phyloP scores from a whole-genome alignment of 768 basidiomycete genomes.

The Neoboletus magnificus region DNA sequence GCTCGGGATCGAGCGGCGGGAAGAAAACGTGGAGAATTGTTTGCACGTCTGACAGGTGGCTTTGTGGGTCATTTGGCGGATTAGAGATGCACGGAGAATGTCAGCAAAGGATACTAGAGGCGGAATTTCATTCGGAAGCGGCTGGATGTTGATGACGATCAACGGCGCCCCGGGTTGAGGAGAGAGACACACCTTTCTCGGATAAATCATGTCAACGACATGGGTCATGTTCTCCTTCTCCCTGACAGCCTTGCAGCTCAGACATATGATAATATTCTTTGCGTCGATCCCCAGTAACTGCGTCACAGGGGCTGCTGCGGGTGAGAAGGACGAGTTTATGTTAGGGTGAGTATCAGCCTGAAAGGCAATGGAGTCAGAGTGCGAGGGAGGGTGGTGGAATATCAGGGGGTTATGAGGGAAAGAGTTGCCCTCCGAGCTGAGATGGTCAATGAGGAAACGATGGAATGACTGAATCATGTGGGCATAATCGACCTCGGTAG shows the following conservation, averaged over 20 bases:
- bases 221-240: slow-evolving; percentile 81
- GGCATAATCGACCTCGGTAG: slow-evolving; percentile 70
- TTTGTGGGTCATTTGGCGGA: slow-evolving; percentile 81
- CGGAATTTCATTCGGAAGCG: slow-evolving; percentile 35
- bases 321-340: slow-evolving; percentile 18
- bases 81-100: slow-evolving; percentile 70
- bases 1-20: slow-evolving; percentile 61
- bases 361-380: slow-evolving; percentile 4
- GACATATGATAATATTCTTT: slow-evolving; percentile 71
- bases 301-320: slow-evolving; percentile 69
- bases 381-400: slow-evolving; percentile 27
- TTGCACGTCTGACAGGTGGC: slow-evolving; percentile 84
- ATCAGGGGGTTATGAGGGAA: slow-evolving; percentile 61
- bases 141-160: slow-evolving; percentile 20
- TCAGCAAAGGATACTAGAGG: slow-evolving; percentile 54
- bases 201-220: slow-evolving; percentile 83
- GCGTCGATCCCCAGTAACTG: slow-evolving; percentile 83
- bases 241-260: slow-evolving; percentile 64
- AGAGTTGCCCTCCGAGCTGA: slow-evolving; percentile 69
- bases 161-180: neutral
- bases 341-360: slow-evolving; percentile 19
- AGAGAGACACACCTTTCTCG: slow-evolving; percentile 59
- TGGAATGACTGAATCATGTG: slow-evolving; percentile 94
- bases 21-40: slow-evolving; percentile 69
- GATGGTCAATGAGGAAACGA: slow-evolving; percentile 85